Base-by-base conservation (phyloP, 345 rosid species). In the Leavenworthia alabamica region DNA sequence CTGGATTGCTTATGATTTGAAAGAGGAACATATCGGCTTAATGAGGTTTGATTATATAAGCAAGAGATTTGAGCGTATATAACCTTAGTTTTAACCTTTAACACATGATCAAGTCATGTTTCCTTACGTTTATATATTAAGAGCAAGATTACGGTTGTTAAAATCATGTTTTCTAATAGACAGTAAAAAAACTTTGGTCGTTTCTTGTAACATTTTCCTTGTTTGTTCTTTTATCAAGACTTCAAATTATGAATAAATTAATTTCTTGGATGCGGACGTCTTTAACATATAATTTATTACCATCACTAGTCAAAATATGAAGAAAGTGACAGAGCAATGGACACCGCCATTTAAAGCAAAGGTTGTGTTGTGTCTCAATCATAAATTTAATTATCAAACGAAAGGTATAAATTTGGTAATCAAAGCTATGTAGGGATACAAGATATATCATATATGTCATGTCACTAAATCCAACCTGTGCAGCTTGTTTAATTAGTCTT, bases 311-410 rank as follows among this genome's bases (percentile, higher is more conserved):
- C 54, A 26, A 27, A 27, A 65, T 31, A 13, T 46, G 8, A 46
- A 22, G 51, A 58, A 49, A 60, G 31, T 24, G 61, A 68, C 8
- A 24, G 60, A 50, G 36, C 66, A 32, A 59, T 4, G 40, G 62
- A 63, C 75, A 61, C 43, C 73, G 52, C 46, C 59, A 71, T 71
- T 48, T 63, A 63, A 8, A 19, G 68, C 62, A 53, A 66, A 45
- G 39, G 14, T 39, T 63, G n/a, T 23, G 70, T 37, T 7, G 46
- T 43, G 60, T 71, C 75, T 39, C 24, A 62, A 48, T 71, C 75
- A 62, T 13, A 63, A n/a, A 48, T 71, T 62, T 7, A 62, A 62
- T 55, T 43, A 70, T 39, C 41, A 45, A 40, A 54, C 24, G 23
- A 52, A 37, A 9, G 35, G 14, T 37, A 15, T 6, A 47, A 2